Percentiles rank a stretch among this genome's conserved stretches.
These are phyloP conservation scores for Trichoderma semiorbis DNA, from an alignment of 2,329 filamentous ascomycete species.

Conservation along the genomic window DNA sequence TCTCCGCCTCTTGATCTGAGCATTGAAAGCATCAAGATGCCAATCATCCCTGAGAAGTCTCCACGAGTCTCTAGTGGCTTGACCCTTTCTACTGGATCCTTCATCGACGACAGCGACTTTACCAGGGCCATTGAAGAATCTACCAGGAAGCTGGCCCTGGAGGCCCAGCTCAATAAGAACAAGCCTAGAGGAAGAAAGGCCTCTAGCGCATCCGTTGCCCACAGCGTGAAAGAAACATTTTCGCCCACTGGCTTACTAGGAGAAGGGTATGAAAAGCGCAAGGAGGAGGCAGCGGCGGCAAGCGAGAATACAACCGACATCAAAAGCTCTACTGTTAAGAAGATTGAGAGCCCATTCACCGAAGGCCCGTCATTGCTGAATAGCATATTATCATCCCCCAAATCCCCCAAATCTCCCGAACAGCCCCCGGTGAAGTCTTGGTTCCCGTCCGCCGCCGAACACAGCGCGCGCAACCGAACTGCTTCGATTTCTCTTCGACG, in stretches of 20 bases:
- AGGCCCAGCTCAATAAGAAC: slow-evolving; percentile 14
- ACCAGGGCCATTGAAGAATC: slow-evolving; percentile 20
- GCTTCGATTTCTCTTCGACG: slow-evolving; percentile 25
- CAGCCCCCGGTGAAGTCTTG: slow-evolving; percentile 30
- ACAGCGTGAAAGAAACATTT: slow-evolving; percentile 38
- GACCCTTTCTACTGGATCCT: slow-evolving; percentile 13
- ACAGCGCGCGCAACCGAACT: slow-evolving; percentile 34
- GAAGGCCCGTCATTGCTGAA: slow-evolving; percentile 57
- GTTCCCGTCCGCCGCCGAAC: slow-evolving; percentile 38
- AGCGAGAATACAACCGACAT: slow-evolving; percentile 24
- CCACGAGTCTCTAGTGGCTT: slow-evolving; percentile 1
- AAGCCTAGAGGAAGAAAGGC: slow-evolving; percentile 7
- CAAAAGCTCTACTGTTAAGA: slow-evolving; percentile 31
- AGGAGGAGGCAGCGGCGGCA: slow-evolving; percentile 31
- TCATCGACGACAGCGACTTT: slow-evolving; percentile 19
- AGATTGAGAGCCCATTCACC: slow-evolving; percentile 44
- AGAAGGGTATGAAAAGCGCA: slow-evolving; percentile 47
- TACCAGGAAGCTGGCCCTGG: slow-evolving; percentile 17
- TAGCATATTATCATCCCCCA: slow-evolving; percentile 23
- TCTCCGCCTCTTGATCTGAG: slow-evolving; percentile 20
- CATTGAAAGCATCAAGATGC: background rate
- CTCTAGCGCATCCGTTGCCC: slow-evolving; percentile 11
- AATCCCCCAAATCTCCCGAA: slow-evolving; percentile 27
- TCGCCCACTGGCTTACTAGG: slow-evolving; percentile 51
- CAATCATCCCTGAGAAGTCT: background rate